These are phyloP conservation scores for Jimgerdemannia flammicorona DNA, from an alignment of 192 early-diverging fungal species.

Conservation along the genomic window DNA sequence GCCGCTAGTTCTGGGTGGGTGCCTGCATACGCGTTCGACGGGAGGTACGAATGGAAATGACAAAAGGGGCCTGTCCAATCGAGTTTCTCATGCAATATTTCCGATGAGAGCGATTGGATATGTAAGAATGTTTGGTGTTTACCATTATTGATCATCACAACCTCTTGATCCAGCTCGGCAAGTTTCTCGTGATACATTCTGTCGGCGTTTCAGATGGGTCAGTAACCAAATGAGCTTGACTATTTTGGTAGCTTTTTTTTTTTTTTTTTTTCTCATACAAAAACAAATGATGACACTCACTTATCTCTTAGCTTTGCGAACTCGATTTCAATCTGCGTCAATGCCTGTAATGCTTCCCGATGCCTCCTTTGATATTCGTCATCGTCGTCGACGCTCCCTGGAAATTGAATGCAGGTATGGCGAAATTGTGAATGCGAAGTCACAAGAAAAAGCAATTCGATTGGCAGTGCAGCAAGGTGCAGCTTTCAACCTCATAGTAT, in stretches of 20 bases:
- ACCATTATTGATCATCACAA: constrained; percentile 48
- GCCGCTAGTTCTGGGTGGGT: constrained; percentile 49
- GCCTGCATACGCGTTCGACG: constrained; percentile 14
- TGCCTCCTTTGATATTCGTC: constrained; percentile 39
- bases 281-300: constrained; percentile 21
- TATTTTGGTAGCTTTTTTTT: not conserved
- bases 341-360: constrained; percentile 45
- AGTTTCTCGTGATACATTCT: constrained; percentile 58
- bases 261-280: no score
- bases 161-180: constrained; percentile 45
- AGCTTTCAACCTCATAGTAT: not conserved
- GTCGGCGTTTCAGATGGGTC: not conserved
- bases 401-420: not conserved
- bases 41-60: not conserved
- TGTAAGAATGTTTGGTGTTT: not conserved
- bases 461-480: not conserved
- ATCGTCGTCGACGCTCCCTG: constrained; percentile 23
- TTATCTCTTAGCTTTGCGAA: constrained; percentile 54
- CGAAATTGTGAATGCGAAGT: not conserved
- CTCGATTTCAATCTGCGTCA: constrained; percentile 53
- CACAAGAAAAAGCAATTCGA: not conserved
- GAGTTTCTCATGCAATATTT: not conserved
- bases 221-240: no score
- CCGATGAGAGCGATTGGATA: no score
- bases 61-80: not conserved